Conservation (phyloP, 2,329 filamentous ascomycete genomes). For the Colletotrichum noveboracense region DNA sequence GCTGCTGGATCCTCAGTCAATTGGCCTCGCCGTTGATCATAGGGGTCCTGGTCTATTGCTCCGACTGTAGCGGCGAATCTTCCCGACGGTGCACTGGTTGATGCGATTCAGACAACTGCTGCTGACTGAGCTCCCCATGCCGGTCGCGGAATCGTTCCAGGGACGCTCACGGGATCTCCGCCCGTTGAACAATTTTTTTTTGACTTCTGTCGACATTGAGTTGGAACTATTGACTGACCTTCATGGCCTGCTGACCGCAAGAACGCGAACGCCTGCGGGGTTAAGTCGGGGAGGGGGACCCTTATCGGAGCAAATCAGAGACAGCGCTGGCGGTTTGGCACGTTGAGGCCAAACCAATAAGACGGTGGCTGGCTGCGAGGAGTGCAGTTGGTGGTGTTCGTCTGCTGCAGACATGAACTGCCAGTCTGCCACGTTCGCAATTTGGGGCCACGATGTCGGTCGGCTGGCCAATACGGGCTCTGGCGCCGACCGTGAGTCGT, state of each 20-base stretch:
- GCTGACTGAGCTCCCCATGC: not conserved
- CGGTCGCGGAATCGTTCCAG: not conserved
- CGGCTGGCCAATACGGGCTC: not conserved
- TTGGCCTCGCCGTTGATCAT: not conserved
- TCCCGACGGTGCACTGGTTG: not conserved
- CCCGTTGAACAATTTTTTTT: not conserved
- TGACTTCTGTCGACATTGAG: not conserved
- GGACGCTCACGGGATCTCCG: not conserved
- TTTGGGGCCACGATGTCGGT: not conserved
- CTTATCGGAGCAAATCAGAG: not conserved
- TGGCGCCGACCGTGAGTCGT: not conserved
- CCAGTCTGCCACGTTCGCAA: not conserved
- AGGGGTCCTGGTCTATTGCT: not conserved
- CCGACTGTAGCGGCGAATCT: not conserved
- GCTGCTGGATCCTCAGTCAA: not conserved
- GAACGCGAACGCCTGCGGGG: not conserved
- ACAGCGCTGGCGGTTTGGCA: not conserved
- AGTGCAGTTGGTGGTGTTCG: not conserved
- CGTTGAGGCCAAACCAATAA: slow-evolving; percentile 2
- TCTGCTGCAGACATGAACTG: not conserved
- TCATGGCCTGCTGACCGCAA: not conserved
- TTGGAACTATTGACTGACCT: not conserved
- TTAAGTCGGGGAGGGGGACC: not conserved
- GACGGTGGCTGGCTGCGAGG: not conserved
- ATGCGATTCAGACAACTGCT: not conserved